phyloP scores from a whole-genome alignment of 257 asterid genomes.

The Ophiorrhiza pumila region DNA sequence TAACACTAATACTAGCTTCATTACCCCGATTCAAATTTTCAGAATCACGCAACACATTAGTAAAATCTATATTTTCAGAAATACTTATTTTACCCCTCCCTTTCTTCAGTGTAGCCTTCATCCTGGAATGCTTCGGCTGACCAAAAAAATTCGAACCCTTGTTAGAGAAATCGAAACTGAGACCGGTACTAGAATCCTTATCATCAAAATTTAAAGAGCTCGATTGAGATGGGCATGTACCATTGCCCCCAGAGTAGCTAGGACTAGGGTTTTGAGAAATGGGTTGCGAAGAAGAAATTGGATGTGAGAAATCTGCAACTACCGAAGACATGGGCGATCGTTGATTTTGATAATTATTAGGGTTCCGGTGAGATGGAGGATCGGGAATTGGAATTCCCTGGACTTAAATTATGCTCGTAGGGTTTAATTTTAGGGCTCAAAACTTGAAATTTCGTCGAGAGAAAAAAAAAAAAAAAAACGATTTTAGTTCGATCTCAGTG shows the following conservation, averaged over 20 bases:
- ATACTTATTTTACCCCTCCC: constrained; percentile 1
- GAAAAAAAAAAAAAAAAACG: too few species aligned
- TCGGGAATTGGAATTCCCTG: neutral
- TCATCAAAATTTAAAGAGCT: neutral
- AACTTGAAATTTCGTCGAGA: too few species aligned
- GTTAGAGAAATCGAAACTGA: constrained; percentile 22
- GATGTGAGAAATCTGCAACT: constrained; percentile 16
- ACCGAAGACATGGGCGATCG: constrained; percentile 23
- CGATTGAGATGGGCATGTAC: constrained; percentile 10
- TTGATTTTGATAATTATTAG: neutral
- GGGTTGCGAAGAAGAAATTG: constrained; percentile 22
- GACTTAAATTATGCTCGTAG: neutral
- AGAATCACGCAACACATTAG: neutral
- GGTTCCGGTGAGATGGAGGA: neutral
- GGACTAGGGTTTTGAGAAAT: constrained; percentile 29
- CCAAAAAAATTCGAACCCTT: constrained; percentile 26
- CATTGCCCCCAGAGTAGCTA: constrained; percentile 20
- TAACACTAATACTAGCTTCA: constrained; percentile 23
- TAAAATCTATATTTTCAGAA: neutral
- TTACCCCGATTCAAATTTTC: constrained; percentile 25
- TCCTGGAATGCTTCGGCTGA: constrained; percentile 16
- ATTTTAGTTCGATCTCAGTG: neutral
- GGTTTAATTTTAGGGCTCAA: neutral
- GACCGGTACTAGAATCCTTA: neutral
- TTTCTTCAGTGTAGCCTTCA: constrained; percentile 19